phyloP scores from a whole-genome alignment of 2,329 filamentous ascomycete species.

The Arthrinium phaeospermum region DNA sequence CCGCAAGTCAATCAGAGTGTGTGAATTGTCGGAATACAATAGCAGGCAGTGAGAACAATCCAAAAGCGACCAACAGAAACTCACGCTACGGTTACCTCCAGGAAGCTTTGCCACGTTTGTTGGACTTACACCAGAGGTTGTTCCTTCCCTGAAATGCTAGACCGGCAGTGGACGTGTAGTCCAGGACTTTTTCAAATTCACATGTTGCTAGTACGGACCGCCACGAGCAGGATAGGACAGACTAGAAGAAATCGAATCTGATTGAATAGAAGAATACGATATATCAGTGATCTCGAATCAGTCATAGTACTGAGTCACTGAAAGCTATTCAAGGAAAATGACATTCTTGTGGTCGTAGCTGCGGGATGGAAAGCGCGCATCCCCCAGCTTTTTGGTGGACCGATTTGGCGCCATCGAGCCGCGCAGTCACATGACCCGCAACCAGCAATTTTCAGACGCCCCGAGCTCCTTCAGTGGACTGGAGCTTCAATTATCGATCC shows the following conservation, averaged over 20 bases:
- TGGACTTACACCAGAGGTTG: background rate
- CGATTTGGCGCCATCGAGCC: background rate
- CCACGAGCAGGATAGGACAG: background rate
- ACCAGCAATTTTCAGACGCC: slow-evolving; percentile 23
- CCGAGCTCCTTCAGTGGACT: slow-evolving; percentile 1
- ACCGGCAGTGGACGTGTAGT: background rate
- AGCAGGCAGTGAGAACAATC: background rate
- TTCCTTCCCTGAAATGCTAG: background rate
- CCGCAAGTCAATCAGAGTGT: background rate
- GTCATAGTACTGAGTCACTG: background rate
- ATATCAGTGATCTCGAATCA: background rate
- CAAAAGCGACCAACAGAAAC: background rate
- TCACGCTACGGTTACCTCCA: background rate
- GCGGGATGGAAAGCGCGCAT: background rate
- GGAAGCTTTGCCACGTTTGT: background rate
- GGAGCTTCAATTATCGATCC: background rate
- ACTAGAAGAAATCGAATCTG: background rate
- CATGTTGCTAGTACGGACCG: background rate
- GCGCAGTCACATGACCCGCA: slow-evolving; percentile 24
- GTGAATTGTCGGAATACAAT: background rate
- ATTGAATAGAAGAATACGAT: background rate
- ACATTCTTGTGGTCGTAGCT: background rate
- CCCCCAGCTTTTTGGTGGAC: slow-evolving; percentile 1
- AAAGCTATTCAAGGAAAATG: background rate
- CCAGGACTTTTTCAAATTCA: background rate